Conservation (phyloP, 2,329 filamentous ascomycete species). For the Metarhizium anisopliae region DNA sequence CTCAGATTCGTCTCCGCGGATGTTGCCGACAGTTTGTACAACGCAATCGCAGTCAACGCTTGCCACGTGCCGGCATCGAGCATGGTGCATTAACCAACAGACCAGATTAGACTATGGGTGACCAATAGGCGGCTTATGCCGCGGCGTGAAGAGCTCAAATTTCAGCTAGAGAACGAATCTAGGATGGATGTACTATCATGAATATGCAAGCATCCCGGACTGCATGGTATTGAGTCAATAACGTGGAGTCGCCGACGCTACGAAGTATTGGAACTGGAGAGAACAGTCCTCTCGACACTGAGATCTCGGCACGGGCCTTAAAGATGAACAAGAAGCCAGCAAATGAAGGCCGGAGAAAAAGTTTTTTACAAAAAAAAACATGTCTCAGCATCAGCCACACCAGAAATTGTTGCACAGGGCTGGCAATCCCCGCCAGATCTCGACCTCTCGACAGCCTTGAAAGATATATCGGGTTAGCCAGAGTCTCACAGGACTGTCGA, state of each 20-base stretch:
- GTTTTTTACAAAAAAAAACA: no score
- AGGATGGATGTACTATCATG: background rate
- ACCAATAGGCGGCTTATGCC: background rate
- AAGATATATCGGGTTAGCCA: background rate
- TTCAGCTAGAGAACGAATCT: background rate
- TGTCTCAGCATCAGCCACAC: background rate
- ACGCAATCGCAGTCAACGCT: background rate
- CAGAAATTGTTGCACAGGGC: background rate
- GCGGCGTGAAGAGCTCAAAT: background rate
- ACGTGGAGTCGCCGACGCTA: no score
- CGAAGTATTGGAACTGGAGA: no score
- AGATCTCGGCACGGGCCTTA: background rate
- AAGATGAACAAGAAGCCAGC: background rate
- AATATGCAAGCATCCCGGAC: background rate
- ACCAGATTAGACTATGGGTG: background rate
- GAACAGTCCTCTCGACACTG: no score
- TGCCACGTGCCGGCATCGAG: background rate
- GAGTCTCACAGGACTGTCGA: background rate
- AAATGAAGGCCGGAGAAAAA: no score
- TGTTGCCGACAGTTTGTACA: constrained; percentile 1
- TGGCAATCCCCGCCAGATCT: background rate
- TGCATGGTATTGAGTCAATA: background rate
- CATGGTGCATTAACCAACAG: background rate
- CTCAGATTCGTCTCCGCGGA: background rate
- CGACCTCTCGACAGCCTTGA: background rate